Base-by-base conservation (phyloP, 108 stramenopile genomes). In the Pseudonitzschia multiseries region DNA sequence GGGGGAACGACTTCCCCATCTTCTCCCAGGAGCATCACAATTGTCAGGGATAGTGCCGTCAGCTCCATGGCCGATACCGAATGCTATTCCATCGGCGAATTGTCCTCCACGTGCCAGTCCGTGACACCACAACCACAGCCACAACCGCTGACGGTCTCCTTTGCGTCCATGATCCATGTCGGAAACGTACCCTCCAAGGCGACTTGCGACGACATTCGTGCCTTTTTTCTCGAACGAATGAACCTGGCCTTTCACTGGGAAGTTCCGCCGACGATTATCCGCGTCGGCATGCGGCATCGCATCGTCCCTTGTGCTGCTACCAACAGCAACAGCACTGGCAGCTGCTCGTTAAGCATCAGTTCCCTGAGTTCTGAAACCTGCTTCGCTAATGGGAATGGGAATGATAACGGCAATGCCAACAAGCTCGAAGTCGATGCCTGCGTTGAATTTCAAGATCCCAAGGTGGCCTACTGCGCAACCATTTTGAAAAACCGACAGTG, bases 401-500 rank as follows among this genome's bases (percentile, higher is more conserved):
- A n/a, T n/a, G n/a, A n/a, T 8, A 24, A 10, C 9, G 14, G 14
- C 29, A 31, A 62, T 40, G 4, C 32, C 61, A n/a, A 62, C 20
- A 8, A 17, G 40, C 15, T 17, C 29, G 14, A 62, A 36, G 14
- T 9, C 36, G 57, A 62, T 40, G 61, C 61, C 0, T 62, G 36
- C 36, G 61, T 62, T 4, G 61, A 62, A 40, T 62, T 62, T 18
- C 61, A 62, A 33, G 61, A 62, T 33, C 20, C 50, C 54, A 57
- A 14, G 65, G 54, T 22, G 67, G 65, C 56, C 36, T 36, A 42
- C 33, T 18, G 57, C 43, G 56, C 56, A 66, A 66, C 54, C 54
- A 66, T 43, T 15, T 43, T 31, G 53, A 54, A 41, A 56, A 56
- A 43, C 36, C 63, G 44, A 54, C 33, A n/a, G 36, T 66, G 65